Conservation (phyloP, 2,329 filamentous ascomycete genomes). For the Plectosphaerella plurivora region DNA sequence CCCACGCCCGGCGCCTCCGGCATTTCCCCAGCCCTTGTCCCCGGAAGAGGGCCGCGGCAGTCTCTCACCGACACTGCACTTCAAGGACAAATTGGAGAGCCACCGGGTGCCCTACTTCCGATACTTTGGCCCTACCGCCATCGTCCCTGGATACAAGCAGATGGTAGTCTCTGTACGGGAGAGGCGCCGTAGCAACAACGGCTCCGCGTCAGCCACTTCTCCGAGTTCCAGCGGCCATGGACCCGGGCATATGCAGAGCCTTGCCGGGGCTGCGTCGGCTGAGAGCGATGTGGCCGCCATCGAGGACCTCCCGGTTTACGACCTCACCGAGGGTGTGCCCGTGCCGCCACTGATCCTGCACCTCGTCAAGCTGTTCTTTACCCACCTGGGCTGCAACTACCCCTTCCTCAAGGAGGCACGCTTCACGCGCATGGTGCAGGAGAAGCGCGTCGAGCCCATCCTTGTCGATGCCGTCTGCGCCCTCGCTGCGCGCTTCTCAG, state of each 20-base stretch:
- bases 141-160: conserved; percentile 75
- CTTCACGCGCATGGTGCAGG: conserved; percentile 70
- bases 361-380: conserved; percentile 76
- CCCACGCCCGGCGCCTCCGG: conserved; percentile 14
- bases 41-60: conserved; percentile 33
- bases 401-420: conserved; percentile 72
- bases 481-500: conserved; percentile 75
- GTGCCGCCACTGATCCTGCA: conserved; percentile 72
- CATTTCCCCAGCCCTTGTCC: conserved; percentile 28
- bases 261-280: conserved; percentile 9
- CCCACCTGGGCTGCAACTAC: conserved; percentile 79
- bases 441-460: conserved; percentile 78
- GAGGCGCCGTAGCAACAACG: conserved; percentile 53
- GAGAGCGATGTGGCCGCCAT: conserved; percentile 35
- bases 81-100: conserved; percentile 66
- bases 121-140: conserved; percentile 60
- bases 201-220: conserved; percentile 52
- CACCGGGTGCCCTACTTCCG: conserved; percentile 90
- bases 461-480: conserved; percentile 84
- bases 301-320: conserved; percentile 68
- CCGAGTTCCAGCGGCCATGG: conserved; percentile 32
- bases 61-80: conserved; percentile 42
- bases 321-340: conserved; percentile 63
- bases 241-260: conserved; percentile 5
- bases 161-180: conserved; percentile 79